Base-by-base conservation (phyloP, 2,329 filamentous ascomycete genomes). In the Drechslera avenae region DNA sequence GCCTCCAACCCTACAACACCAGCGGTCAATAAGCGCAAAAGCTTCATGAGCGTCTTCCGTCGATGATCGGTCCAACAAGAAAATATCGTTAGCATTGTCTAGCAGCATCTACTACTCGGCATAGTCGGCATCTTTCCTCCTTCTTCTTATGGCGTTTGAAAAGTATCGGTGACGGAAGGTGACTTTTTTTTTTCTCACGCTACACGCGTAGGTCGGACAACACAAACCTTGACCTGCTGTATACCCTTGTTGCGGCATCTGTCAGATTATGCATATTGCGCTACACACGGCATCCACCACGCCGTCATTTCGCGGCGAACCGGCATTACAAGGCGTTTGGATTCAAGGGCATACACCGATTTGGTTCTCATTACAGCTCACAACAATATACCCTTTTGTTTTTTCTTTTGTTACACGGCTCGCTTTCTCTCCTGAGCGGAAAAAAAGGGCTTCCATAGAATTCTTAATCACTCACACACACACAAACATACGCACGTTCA, bases 21-120 rank as follows among this genome's bases (percentile, higher is more conserved):
- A n/a, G 73, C 68, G 49, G 65, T 78, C 36, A 69, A 72, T 44
- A 79, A 79, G 66, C 69, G 77, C 50, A 79, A 79, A 67, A 79
- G 76, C 52, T 74, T 80, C 50, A 58, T 78, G 48, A 66, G 69
- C 17, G 75, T 78, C 26, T 79, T 79, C 58, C 72, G 71, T 45
- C 66, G 69, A 52, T 64, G 32, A 59, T 23, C 40, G 12, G 28
- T 28, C 18, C 3, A 23, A 23, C 5, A 23, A 23, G 3, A 23
- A 13, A 13, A 13, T 10, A 28, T 28, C 10, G 9, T 28, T 28
- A 28, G 26, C 26, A 12, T 28, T 9, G 26, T 26, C 32, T 36
- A 19, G 18, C 12, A 39, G 5, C 26, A 35, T 35, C n/a, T 18
- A n/a, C 17, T 28, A 46, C 42, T 42, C 33, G 28, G 26, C 31